Evolutionary conservation across 2,329 filamentous ascomycete species (phyloP).

Genomic region (Alternaria hordeiaustralica): DNA sequence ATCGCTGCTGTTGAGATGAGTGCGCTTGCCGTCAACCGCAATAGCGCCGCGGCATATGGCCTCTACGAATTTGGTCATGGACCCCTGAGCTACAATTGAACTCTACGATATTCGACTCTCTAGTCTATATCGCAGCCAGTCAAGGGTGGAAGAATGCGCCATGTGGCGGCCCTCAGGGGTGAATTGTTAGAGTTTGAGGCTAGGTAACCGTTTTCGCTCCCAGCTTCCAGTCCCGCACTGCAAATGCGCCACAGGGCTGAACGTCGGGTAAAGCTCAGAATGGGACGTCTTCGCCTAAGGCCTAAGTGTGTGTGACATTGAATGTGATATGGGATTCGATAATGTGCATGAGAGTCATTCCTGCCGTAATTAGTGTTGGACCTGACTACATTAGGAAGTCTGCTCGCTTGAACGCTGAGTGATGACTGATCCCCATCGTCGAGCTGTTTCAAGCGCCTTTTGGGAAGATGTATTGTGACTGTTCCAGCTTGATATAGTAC

Average conservation of each 20-base stretch:
- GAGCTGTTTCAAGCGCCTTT: background rate
- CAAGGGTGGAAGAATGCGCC: background rate
- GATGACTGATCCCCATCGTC: background rate
- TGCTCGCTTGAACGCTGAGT: background rate
- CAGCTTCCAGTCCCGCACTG: constrained; percentile 4
- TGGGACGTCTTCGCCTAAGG: constrained; percentile 3
- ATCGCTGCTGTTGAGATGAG: constrained; percentile 2
- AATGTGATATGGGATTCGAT: background rate
- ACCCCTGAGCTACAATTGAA: constrained; percentile 3
- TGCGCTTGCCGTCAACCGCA: background rate
- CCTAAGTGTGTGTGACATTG: background rate
- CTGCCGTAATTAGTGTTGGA: background rate
- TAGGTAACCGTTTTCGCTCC: constrained; percentile 11
- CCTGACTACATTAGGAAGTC: background rate
- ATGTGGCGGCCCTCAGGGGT: constrained; percentile 4
- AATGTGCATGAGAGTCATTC: background rate
- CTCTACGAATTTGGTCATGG: background rate
- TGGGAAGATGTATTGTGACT: background rate
- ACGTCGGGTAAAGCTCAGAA: constrained; percentile 3
- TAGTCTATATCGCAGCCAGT: background rate
- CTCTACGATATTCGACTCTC: background rate
- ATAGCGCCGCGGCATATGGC: constrained; percentile 1
- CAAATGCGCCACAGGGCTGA: constrained; percentile 3
- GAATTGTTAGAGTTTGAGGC: background rate
- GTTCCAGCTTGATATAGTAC: background rate